These are phyloP conservation scores for Planoprotostelium fungivorum DNA, from an alignment of 78 protist genomes.

Conservation along the genomic window DNA sequence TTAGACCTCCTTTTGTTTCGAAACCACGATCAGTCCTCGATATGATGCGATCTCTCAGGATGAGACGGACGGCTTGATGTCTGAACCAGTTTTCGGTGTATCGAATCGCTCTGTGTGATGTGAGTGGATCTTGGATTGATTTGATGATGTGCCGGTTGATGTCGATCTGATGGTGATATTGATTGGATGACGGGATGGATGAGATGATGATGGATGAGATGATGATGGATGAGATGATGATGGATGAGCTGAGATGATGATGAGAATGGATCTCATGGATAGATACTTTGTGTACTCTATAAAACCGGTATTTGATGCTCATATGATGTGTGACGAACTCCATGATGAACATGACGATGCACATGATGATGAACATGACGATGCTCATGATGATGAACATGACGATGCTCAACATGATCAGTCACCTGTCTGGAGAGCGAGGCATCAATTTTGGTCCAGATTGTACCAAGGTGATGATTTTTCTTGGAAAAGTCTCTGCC, in stretches of 20 bases:
- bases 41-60: slow-evolving; percentile 42
- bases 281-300: neutral
- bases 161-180: no score
- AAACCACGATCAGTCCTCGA: slow-evolving; percentile 29
- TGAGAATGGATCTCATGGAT: no score
- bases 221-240: no score
- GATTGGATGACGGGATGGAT: no score
- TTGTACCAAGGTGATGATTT: slow-evolving; percentile 46
- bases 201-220: no score
- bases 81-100: neutral
- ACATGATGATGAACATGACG: no score
- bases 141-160: no score
- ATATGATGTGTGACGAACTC: neutral
- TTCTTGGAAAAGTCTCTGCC: slow-evolving; percentile 39
- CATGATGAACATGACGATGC: neutral
- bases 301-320: neutral
- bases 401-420: no score
- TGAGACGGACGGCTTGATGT: slow-evolving; percentile 24
- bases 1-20: slow-evolving; percentile 48
- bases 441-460: slow-evolving; percentile 40
- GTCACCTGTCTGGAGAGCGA: slow-evolving; percentile 32
- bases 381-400: no score
- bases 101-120: neutral
- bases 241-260: no score
- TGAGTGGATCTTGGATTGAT: neutral